Percentiles rank a stretch among this genome's conserved stretches.
Conservation (phyloP, 345 rosid genomes). For the Salix udensis region DNA sequence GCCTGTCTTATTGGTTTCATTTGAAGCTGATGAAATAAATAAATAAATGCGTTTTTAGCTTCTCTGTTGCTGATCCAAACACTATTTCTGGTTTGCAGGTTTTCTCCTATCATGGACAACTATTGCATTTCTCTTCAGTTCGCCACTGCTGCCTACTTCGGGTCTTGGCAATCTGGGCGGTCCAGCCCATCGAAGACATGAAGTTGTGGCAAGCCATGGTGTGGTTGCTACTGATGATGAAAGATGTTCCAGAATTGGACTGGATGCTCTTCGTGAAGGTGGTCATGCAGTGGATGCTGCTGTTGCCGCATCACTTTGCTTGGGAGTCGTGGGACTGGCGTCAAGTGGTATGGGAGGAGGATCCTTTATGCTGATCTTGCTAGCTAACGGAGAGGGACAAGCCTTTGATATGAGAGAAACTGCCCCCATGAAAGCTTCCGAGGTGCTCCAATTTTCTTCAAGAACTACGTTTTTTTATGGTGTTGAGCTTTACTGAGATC, state of each 20-base stretch:
- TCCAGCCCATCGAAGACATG: neutral
- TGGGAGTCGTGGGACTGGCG: conserved; percentile 61
- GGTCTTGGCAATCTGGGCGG: too few species aligned
- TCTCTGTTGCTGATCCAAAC: too few species aligned
- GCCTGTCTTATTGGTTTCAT: too few species aligned
- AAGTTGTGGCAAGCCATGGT: conserved; percentile 29
- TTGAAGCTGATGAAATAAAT: too few species aligned
- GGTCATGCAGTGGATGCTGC: conserved; percentile 64
- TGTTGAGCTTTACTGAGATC: too few species aligned
- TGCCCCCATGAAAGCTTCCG: conserved; percentile 52
- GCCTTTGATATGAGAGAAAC: conserved; percentile 59
- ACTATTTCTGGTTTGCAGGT: too few species aligned
- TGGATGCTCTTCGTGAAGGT: conserved; percentile 33
- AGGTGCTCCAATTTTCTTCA: conserved; percentile 27
- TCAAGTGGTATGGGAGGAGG: conserved; percentile 70
- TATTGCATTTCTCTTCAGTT: too few species aligned
- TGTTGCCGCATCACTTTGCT: conserved; percentile 48
- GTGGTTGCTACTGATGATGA: conserved; percentile 57
- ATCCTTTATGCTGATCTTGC: conserved; percentile 43
- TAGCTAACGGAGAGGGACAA: conserved; percentile 28
- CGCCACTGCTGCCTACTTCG: too few species aligned
- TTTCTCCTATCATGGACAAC: too few species aligned
- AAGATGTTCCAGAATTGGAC: conserved; percentile 46
- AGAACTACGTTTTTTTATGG: neutral
- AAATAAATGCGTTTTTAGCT: too few species aligned